phyloP scores from a whole-genome alignment of 2,329 filamentous ascomycete species.

The Colletotrichum destructivum region DNA sequence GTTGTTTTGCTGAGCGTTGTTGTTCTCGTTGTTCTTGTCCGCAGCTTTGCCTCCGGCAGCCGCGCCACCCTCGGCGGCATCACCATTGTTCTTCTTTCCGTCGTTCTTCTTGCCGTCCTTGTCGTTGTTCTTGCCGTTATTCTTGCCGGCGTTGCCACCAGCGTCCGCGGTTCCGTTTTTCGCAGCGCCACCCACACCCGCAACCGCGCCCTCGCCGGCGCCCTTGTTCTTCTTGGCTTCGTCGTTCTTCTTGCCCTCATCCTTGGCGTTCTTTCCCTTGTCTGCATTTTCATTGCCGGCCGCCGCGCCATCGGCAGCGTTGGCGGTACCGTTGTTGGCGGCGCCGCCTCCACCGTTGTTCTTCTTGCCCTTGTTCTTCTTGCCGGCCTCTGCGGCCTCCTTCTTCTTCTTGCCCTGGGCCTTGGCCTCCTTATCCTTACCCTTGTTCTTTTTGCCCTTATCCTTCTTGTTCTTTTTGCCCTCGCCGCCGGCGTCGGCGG shows the following conservation, averaged over 20 bases:
- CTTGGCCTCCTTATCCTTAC: neutral
- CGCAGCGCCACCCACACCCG: neutral
- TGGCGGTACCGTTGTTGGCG: slow-evolving; percentile 37
- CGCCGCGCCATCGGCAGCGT: slow-evolving; percentile 9
- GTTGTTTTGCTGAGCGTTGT: too few relatives aligned
- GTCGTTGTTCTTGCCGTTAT: slow-evolving; percentile 6
- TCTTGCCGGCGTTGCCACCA: neutral
- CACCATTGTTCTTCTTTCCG: neutral
- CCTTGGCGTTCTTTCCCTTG: slow-evolving; percentile 22
- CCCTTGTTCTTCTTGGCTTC: slow-evolving; percentile 16
- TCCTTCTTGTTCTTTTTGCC: slow-evolving; percentile 14
- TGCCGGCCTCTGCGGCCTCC: slow-evolving; percentile 5
- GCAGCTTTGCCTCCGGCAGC: neutral
- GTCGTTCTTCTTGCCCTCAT: slow-evolving; percentile 5
- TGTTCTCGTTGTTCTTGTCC: too few relatives aligned
- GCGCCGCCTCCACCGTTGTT: slow-evolving; percentile 17
- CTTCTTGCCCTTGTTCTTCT: slow-evolving; percentile 20
- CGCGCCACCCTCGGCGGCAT: neutral
- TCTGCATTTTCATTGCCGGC: neutral
- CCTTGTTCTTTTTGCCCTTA: neutral
- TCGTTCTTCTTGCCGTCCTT: neutral
- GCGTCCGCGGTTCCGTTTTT: slow-evolving; percentile 28
- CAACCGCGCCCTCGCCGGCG: neutral
- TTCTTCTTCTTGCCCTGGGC: neutral
- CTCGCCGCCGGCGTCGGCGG: slow-evolving; percentile 16